phyloP scores from a whole-genome alignment of 805 yeast species.

The Saccharomycopsis capsularis region DNA sequence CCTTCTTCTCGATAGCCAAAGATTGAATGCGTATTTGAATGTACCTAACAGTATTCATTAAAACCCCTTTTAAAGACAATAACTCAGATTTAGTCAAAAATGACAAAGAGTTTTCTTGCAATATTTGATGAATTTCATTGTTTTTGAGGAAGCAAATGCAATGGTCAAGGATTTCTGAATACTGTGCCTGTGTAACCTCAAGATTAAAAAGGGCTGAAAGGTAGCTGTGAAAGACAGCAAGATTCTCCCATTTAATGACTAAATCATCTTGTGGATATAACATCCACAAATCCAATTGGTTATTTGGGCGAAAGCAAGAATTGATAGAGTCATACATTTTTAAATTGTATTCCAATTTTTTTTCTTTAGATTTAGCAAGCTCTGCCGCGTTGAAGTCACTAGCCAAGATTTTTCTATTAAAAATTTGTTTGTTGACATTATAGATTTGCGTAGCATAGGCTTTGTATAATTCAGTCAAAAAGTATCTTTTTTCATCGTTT shows the following conservation, averaged over 20 bases:
- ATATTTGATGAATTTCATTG: background rate
- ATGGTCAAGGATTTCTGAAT: background rate
- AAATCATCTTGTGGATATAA: too few species aligned
- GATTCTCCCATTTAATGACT: too few species aligned
- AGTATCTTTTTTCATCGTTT: background rate
- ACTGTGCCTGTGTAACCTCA: background rate
- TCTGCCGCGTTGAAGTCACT: too few species aligned
- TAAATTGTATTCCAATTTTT: background rate
- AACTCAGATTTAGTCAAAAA: background rate
- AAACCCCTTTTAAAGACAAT: constrained; percentile 1
- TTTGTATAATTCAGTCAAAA: background rate
- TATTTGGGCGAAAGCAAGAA: background rate
- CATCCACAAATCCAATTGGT: background rate
- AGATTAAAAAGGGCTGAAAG: background rate
- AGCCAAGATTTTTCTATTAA: constrained; percentile 1
- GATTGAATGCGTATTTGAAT: background rate
- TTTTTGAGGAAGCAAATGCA: background rate
- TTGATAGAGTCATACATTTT: background rate
- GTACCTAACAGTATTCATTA: constrained; percentile 3
- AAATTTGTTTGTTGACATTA: constrained; percentile 5
- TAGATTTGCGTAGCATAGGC: background rate
- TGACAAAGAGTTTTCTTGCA: background rate
- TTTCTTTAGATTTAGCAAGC: too few species aligned
- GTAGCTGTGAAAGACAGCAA: background rate
- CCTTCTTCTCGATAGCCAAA: too few species aligned